Base-by-base conservation (phyloP, 306 rosid species). In the Prunus davidiana region DNA sequence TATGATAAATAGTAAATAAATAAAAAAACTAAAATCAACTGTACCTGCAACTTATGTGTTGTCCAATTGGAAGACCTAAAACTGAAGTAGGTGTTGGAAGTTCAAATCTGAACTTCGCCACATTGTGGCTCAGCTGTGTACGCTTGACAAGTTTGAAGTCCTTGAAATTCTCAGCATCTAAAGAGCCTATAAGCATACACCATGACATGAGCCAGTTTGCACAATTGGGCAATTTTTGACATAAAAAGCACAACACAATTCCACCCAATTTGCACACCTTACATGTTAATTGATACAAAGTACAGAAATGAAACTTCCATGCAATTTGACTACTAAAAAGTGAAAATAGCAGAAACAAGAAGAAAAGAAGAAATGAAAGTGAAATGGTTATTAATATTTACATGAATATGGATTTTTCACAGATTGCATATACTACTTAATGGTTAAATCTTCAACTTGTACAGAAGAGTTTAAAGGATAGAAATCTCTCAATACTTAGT, bases 61-160 rank as follows among this genome's bases (percentile, higher is more conserved):
- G 98, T 78, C 99, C 99, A 78, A 96, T 96, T 76, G 99, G 99
- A 83, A 96, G 99, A 38, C 99, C 98, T 86, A 96, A 81, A 70
- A 89, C 89, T 68, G 98, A 87, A 75, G 93, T 89, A 69, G 98
- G 87, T 67, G 86, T 83, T 15, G 91, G 96, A 64, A 96, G 98
- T 68, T 38, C 87, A 83, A 96, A 96, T 55, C 64, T 92, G 86
- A 96, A 96, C 84, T 91, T 92, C 12, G 99, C 98, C 69, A 92
- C 99, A 87, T 96, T 92, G 81, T 96, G 98, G 90, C 99, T 92
- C 85, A 96, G 83, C 72, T 91, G 92, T 15, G 72, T n/a, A 24
- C 91, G 92, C 86, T 89, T 89, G 65, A 86, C 89, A 74, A 92
- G 97, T 83, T 92, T 92, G 78, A 90, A 95, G 67, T 86, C 80